phyloP scores from a whole-genome alignment of 192 early-diverging fungal species.

The Mortierella hygrophila region DNA sequence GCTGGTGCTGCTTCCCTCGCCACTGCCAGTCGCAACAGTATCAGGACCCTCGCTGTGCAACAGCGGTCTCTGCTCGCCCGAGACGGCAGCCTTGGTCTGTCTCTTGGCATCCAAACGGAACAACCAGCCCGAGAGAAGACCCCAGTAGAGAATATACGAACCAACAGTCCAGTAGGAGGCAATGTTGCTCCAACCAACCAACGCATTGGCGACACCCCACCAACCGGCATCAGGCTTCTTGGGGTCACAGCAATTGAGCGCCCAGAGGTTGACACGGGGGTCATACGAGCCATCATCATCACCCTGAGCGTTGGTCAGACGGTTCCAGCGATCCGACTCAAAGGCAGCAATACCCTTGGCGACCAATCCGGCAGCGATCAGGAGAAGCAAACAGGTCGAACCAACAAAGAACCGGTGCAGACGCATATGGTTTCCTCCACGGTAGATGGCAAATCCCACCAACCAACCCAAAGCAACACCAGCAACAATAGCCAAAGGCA shows the following conservation, averaged over 20 bases:
- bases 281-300: conserved; percentile 69
- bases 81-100: neutral
- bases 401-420: conserved; percentile 85
- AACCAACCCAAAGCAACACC: conserved; percentile 75
- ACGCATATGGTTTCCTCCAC: conserved; percentile 72
- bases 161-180: conserved; percentile 59
- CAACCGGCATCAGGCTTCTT: conserved; percentile 57
- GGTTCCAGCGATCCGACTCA: conserved; percentile 74
- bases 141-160: conserved; percentile 89
- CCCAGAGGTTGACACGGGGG: conserved; percentile 70
- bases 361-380: conserved; percentile 87
- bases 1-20: conserved; percentile 78
- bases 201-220: conserved; percentile 80
- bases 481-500: conserved; percentile 83
- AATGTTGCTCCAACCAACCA: conserved; percentile 84
- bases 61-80: conserved; percentile 71
- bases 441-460: conserved; percentile 82
- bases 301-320: conserved; percentile 70
- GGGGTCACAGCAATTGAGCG: conserved; percentile 75
- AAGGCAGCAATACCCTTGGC: conserved; percentile 76
- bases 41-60: conserved; percentile 68
- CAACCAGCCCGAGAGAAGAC: conserved; percentile 62
- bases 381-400: conserved; percentile 78
- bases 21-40: conserved; percentile 74
- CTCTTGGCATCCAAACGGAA: conserved; percentile 58